These are phyloP conservation scores for Saccharomyces hybrid DNA, from an alignment of 1,139 yeast genomes.

Conservation along the genomic window DNA sequence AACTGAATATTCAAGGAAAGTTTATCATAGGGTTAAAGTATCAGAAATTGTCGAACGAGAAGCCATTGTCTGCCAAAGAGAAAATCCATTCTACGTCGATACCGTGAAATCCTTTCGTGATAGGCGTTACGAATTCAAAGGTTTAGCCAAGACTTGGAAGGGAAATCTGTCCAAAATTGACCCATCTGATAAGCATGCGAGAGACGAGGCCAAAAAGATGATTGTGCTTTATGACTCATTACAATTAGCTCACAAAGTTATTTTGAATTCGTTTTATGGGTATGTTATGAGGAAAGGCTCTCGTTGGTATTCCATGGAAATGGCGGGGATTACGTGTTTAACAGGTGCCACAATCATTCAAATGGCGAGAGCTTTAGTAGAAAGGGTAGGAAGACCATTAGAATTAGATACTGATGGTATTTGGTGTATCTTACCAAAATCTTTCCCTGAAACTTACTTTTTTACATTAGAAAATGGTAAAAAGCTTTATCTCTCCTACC, in stretches of 20 bases:
- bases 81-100: slow-evolving; percentile 91
- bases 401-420: slow-evolving; percentile 99
- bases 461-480: slow-evolving; percentile 73
- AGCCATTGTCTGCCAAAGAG: slow-evolving; percentile 94
- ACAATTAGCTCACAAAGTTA: slow-evolving; percentile 95
- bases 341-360: slow-evolving; percentile 98
- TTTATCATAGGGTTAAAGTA: slow-evolving; percentile 70
- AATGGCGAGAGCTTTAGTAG: slow-evolving; percentile 91
- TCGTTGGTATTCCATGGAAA: slow-evolving; percentile 98
- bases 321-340: slow-evolving; percentile 98
- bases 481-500: slow-evolving; percentile 71
- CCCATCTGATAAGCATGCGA: slow-evolving; percentile 46
- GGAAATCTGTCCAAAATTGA: slow-evolving; percentile 58
- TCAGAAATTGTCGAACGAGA: slow-evolving; percentile 84
- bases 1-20: slow-evolving; percentile 79
- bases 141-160: slow-evolving; percentile 91
- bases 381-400: slow-evolving; percentile 86
- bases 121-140: slow-evolving; percentile 92
- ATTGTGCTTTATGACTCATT: slow-evolving; percentile 88
- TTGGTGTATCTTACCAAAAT: slow-evolving; percentile 93
- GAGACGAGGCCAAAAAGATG: slow-evolving; percentile 88
- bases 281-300: slow-evolving; percentile 99
- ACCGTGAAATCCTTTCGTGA: slow-evolving; percentile 94
- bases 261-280: slow-evolving; percentile 93
- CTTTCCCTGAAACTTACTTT: slow-evolving; percentile 84